Percentiles rank a stretch among this genome's conserved stretches.
phyloP scores from a whole-genome alignment of 2,329 filamentous ascomycete species.

The Coleophoma cylindrospora region DNA sequence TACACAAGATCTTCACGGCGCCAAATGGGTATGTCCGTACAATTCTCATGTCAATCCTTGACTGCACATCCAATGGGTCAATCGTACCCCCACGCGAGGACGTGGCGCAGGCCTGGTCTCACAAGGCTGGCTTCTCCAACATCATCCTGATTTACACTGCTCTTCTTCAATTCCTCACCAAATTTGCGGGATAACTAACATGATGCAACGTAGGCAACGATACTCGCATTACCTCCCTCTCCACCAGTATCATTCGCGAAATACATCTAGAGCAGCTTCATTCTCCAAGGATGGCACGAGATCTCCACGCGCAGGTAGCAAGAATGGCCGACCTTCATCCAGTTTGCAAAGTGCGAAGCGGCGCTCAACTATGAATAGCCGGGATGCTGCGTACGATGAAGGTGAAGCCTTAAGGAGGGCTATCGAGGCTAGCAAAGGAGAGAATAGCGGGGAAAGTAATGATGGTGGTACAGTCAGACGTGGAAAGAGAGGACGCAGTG shows the following conservation, averaged over 20 bases:
- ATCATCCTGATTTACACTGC: background rate
- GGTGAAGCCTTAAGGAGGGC: conserved; percentile 83
- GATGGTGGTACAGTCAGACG: conserved; percentile 55
- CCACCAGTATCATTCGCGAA: conserved; percentile 45
- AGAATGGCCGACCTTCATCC: conserved; percentile 47
- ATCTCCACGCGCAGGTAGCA: conserved; percentile 46
- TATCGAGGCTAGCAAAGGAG: conserved; percentile 92
- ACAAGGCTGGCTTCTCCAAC: conserved; percentile 24
- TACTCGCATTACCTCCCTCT: conserved; percentile 63
- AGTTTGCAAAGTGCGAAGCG: conserved; percentile 53
- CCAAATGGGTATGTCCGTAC: conserved; percentile 71
- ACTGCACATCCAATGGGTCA: conserved; percentile 12
- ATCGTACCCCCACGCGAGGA: conserved; percentile 17
- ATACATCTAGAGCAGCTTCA: conserved; percentile 58
- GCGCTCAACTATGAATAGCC: conserved; percentile 95
- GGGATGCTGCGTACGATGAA: conserved; percentile 91
- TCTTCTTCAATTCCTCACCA: background rate
- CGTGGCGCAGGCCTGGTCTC: conserved; percentile 27
- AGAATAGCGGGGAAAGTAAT: conserved; percentile 34
- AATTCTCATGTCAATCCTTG: conserved; percentile 6
- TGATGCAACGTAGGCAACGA: conserved; percentile 46
- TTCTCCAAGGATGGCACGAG: conserved; percentile 56
- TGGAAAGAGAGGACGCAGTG: conserved; percentile 79
- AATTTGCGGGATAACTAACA: conserved; percentile 29
- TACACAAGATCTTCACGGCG: conserved; percentile 78